Conservation (phyloP, 208 protist genomes). For the Naegleria gruberi region DNA sequence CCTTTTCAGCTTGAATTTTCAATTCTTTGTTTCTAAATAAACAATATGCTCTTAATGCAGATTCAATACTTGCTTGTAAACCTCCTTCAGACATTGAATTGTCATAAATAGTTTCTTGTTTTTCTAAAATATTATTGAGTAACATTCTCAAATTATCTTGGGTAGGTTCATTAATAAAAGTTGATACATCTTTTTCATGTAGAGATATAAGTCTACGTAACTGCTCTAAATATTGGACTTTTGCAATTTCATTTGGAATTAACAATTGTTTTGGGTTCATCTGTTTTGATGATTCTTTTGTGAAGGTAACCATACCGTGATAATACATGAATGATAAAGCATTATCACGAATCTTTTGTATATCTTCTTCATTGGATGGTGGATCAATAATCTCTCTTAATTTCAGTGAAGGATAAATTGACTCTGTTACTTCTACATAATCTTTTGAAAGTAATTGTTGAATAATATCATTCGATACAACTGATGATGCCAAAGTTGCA, state of each 20-base stretch:
- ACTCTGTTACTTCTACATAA: not conserved
- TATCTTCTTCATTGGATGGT: not conserved
- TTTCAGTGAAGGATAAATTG: not conserved
- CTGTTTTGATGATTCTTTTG: not conserved
- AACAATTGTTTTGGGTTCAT: not conserved
- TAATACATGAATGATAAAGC: not conserved
- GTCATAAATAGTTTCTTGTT: too few relatives aligned
- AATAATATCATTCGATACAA: not conserved
- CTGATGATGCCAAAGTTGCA: not conserved
- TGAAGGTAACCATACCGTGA: not conserved
- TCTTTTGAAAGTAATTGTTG: not conserved
- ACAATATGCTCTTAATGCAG: too few relatives aligned
- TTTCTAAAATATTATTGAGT: too few relatives aligned
- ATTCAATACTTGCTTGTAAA: too few relatives aligned
- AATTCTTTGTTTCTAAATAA: too few relatives aligned
- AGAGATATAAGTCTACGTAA: too few relatives aligned
- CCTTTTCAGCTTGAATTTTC: too few relatives aligned
- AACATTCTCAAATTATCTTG: too few relatives aligned
- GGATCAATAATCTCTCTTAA: not conserved
- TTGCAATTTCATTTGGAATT: not conserved
- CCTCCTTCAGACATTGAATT: too few relatives aligned
- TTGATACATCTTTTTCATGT: too few relatives aligned
- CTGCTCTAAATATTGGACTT: not conserved
- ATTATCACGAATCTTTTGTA: not conserved
- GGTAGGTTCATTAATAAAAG: too few relatives aligned